These are phyloP conservation scores for Penicillium subrubescens DNA, from an alignment of 495 filamentous ascomycete genomes.

Conservation along the genomic window DNA sequence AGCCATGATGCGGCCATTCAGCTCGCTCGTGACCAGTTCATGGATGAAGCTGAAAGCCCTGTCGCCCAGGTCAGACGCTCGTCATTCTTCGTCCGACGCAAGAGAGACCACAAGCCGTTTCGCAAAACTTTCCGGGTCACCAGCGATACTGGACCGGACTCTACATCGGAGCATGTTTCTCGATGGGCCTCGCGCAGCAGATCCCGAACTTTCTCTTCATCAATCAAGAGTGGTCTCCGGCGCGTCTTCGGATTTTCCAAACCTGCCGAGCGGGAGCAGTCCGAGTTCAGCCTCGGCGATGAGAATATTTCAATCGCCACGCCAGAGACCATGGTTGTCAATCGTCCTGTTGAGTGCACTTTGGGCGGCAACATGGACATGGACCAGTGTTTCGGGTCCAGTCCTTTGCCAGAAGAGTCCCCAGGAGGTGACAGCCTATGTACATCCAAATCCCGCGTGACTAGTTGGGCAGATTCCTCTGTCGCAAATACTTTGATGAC, in stretches of 20 bases:
- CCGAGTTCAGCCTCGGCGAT: background rate
- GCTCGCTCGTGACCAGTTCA: slow-evolving; percentile 50
- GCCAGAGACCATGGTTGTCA: background rate
- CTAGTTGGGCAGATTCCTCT: slow-evolving; percentile 74
- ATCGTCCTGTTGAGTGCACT: background rate
- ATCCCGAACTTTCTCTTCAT: slow-evolving; percentile 61
- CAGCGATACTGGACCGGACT: slow-evolving; percentile 41
- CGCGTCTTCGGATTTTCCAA: slow-evolving; percentile 58
- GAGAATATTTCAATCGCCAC: background rate
- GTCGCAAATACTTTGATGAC: slow-evolving; percentile 50
- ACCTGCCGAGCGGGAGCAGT: slow-evolving; percentile 32
- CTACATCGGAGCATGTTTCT: slow-evolving; percentile 22
- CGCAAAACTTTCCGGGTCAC: slow-evolving; percentile 61
- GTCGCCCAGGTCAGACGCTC: slow-evolving; percentile 45
- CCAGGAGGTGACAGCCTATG: slow-evolving; percentile 51
- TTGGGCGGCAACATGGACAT: background rate
- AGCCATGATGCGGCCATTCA: slow-evolving; percentile 52
- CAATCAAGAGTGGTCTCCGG: slow-evolving; percentile 63
- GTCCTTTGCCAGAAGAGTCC: slow-evolving; percentile 18
- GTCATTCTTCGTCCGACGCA: slow-evolving; percentile 47
- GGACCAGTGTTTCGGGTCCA: background rate
- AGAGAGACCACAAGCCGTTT: slow-evolving; percentile 54
- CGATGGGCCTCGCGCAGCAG: slow-evolving; percentile 46
- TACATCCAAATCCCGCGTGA: slow-evolving; percentile 66
- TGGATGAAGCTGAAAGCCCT: slow-evolving; percentile 37